Conservation (phyloP, 352 stramenopile species). For the Phytophthora citricola region DNA sequence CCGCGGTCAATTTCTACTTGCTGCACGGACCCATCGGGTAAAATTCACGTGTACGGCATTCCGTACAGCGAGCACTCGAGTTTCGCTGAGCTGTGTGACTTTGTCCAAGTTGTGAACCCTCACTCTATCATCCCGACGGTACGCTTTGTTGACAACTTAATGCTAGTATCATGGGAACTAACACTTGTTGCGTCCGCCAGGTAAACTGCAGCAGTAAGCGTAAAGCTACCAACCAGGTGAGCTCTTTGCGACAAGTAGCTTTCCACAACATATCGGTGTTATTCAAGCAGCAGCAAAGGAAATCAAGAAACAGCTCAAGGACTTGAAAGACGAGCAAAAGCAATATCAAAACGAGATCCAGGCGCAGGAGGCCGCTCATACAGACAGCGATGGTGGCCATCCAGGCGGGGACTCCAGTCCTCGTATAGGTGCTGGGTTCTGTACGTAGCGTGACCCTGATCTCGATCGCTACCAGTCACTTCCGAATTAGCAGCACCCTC, state of each 20-base stretch:
- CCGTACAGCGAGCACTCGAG: slow-evolving; percentile 98
- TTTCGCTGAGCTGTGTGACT: slow-evolving; percentile 95
- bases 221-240: slow-evolving; percentile 75
- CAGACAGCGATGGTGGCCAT: not conserved
- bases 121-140: slow-evolving; percentile 94
- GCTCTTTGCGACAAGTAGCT: slow-evolving; percentile 63
- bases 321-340: slow-evolving; percentile 22
- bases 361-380: slow-evolving; percentile 3
- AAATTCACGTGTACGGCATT: slow-evolving; percentile 92
- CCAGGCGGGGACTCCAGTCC: slow-evolving; percentile 2
- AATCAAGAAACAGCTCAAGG: slow-evolving; percentile 33
- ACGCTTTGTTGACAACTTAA: not conserved
- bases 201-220: slow-evolving; percentile 76
- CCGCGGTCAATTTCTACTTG: slow-evolving; percentile 63
- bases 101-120: slow-evolving; percentile 88
- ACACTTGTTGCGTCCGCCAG: slow-evolving; percentile 20
- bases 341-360: slow-evolving; percentile 13
- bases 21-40: slow-evolving; percentile 81
- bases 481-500: slow-evolving; percentile 3
- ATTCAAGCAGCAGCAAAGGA: slow-evolving; percentile 50
- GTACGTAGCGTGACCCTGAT: not conserved
- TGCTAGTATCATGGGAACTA: not conserved
- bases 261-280: slow-evolving; percentile 70
- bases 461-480: not conserved
- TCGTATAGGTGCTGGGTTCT: not conserved